A percentile compares a stretch with the other conserved stretches of the same genome.
Evolutionary conservation across 352 stramenopile species (phyloP).

Genomic region (Phytophthora sp.): DNA sequence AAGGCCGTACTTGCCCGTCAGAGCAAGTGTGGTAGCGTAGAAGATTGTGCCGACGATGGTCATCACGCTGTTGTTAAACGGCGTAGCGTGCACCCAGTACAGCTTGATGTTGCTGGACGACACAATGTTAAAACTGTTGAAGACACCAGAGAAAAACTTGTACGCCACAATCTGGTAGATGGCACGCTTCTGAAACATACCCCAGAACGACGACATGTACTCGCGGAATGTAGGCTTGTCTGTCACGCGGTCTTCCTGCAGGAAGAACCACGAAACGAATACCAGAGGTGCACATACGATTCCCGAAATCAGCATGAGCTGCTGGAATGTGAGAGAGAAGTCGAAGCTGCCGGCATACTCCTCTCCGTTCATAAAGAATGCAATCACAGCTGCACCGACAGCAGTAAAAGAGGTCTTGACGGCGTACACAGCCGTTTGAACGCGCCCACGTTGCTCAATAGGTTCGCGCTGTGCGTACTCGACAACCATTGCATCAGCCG

Average conservation of each 20-base stretch:
- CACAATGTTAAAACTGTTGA: conserved; percentile 67
- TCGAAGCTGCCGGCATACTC: conserved; percentile 51
- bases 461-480: conserved; percentile 62
- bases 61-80: conserved; percentile 63
- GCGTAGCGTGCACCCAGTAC: conserved; percentile 59
- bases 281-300: conserved; percentile 38
- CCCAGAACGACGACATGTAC: conserved; percentile 60
- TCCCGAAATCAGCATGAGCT: conserved; percentile 47
- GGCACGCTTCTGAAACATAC: conserved; percentile 47
- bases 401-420: conserved; percentile 48
- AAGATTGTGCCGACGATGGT: conserved; percentile 53
- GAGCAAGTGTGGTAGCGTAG: conserved; percentile 41
- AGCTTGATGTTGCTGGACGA: conserved; percentile 53
- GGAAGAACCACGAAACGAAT: conserved; percentile 45
- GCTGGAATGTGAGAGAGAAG: conserved; percentile 49
- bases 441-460: conserved; percentile 42
- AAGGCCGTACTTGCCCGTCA: conserved; percentile 53
- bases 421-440: conserved; percentile 57
- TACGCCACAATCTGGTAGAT: conserved; percentile 55
- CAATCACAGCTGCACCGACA: conserved; percentile 43
- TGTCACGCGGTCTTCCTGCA: conserved; percentile 38
- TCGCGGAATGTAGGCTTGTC: conserved; percentile 16
- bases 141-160: conserved; percentile 66
- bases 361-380: conserved; percentile 52
- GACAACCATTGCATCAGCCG: conserved; percentile 62